Evolutionary conservation across 495 filamentous ascomycete genomes (phyloP), one percentile per base, ranked within the genome.

Genomic region (Lasiosphaeria hispida): DNA sequence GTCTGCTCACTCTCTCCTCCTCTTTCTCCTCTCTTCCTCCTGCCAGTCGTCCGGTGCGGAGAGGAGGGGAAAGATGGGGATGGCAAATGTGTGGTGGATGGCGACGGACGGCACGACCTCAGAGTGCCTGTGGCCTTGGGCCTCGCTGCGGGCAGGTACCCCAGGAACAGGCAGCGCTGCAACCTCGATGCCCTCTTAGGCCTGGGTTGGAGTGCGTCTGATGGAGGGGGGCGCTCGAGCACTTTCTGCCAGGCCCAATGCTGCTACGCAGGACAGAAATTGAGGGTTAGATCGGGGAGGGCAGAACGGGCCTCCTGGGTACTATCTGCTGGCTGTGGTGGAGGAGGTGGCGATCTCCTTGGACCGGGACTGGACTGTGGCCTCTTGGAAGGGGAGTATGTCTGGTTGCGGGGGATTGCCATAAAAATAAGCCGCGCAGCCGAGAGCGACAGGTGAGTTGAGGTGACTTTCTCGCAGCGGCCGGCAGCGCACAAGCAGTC

Each of bases 281-380:
- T 58, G 59, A 56, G 38, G 41, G 48, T 39, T 47, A 57, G 59
- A 48, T 62, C 59, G 47, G 54, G 48, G 48, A 52, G 55, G 59
- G 53, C 39, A 18, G 15, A 14, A 40, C 34, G 15, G 40, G 18
- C 35, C 37, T 35, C 44, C 30, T 42, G 18, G 44, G 56, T 50
- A 18, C 57, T 42, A 5, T 30, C 23, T 30, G 23, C 23, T 30
- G 23, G 23, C 23, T 5, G 23, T 30, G 23, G 23, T 30, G 53
- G 42, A 15, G 55, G 41, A 48, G 18, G 53, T 53, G 49, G 51
- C 52, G 58, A 60, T 55, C 58, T 48, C 43, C 10, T 59, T 54
- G 44, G 49, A 48, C 17, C 45, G 33, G 33, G 39, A 30, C 39
- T 33, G 8, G 55, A 35, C 35, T 37, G 18, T 34, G 18, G 45